A percentile compares a stretch with the other conserved stretches of the same genome.
Conservation (phyloP, 805 yeast species). For the Metschnikowia gruessii region DNA sequence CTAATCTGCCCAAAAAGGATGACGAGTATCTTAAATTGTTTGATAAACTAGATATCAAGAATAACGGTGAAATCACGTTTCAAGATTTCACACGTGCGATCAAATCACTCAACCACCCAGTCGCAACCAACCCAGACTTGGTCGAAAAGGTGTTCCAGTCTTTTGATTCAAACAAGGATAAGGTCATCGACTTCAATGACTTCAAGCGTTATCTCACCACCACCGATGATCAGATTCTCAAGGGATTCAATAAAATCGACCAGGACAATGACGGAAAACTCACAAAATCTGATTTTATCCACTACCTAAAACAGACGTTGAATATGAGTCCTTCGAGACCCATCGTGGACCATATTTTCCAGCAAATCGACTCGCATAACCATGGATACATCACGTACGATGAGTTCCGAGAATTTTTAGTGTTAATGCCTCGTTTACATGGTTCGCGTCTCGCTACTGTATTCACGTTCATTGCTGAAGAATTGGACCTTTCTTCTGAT, state of each 20-base stretch:
- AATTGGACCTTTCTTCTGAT: conserved; percentile 76
- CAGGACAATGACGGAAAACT: conserved; percentile 70
- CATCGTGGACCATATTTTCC: conserved; percentile 55
- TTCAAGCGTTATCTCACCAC: conserved; percentile 60
- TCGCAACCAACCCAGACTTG: conserved; percentile 58
- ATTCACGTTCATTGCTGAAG: conserved; percentile 74
- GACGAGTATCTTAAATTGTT: conserved; percentile 35
- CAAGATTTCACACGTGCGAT: conserved; percentile 48
- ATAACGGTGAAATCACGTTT: conserved; percentile 49
- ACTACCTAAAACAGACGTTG: conserved; percentile 55
- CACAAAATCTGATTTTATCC: conserved; percentile 60
- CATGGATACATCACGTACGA: conserved; percentile 75
- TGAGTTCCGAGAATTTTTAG: conserved; percentile 78
- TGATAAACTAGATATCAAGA: conserved; percentile 34
- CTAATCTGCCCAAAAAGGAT: conserved; percentile 1
- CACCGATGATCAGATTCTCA: conserved; percentile 69
- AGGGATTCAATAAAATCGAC: conserved; percentile 69
- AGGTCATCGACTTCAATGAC: conserved; percentile 58
- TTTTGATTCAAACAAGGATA: conserved; percentile 57
- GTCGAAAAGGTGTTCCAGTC: conserved; percentile 54
- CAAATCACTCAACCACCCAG: conserved; percentile 55
- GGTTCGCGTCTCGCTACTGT: conserved; percentile 83
- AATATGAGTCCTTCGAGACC: conserved; percentile 51
- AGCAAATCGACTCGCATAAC: conserved; percentile 50
- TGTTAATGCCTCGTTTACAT: conserved; percentile 76